Conservation (phyloP, 2,329 filamentous ascomycete genomes). For the Juglanconis sp. region DNA sequence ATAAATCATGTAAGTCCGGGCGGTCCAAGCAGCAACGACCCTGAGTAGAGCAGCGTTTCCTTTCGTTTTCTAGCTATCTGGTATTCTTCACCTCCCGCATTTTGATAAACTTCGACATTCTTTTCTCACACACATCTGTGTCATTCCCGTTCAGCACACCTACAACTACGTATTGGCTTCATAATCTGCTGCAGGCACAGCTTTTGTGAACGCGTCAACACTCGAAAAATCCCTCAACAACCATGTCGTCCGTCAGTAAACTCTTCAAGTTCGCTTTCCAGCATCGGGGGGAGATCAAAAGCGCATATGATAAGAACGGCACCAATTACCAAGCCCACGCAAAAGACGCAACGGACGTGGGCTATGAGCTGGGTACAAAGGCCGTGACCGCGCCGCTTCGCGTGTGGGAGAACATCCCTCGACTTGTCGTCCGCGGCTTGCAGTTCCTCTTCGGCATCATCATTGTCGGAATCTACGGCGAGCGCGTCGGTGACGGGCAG, state of each 20-base stretch:
- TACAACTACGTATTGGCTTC: not conserved
- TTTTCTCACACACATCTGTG: not conserved
- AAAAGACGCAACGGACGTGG: slow-evolving; percentile 9
- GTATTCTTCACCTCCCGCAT: not conserved
- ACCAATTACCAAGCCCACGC: slow-evolving; percentile 16
- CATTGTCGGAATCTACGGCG: slow-evolving; percentile 66
- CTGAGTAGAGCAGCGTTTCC: not conserved
- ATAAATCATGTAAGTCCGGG: not conserved
- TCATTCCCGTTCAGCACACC: not conserved
- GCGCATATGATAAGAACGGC: slow-evolving; percentile 13
- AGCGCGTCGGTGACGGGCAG: slow-evolving; percentile 51
- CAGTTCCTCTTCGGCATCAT: slow-evolving; percentile 70
- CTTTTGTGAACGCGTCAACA: not conserved
- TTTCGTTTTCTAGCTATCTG: not conserved
- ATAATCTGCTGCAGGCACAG: not conserved
- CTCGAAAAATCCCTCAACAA: not conserved
- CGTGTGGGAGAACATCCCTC: slow-evolving; percentile 44
- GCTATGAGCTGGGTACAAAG: slow-evolving; percentile 32
- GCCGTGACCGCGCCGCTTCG: slow-evolving; percentile 43
- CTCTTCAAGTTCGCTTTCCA: slow-evolving; percentile 11
- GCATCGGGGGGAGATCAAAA: slow-evolving; percentile 9
- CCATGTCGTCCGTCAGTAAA: not conserved
- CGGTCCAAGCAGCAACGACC: not conserved
- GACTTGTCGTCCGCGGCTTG: slow-evolving; percentile 56
- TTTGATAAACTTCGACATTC: not conserved